Conservation (phyloP, 2,329 filamentous ascomycete species). For the Herpotrichia juniperi region DNA sequence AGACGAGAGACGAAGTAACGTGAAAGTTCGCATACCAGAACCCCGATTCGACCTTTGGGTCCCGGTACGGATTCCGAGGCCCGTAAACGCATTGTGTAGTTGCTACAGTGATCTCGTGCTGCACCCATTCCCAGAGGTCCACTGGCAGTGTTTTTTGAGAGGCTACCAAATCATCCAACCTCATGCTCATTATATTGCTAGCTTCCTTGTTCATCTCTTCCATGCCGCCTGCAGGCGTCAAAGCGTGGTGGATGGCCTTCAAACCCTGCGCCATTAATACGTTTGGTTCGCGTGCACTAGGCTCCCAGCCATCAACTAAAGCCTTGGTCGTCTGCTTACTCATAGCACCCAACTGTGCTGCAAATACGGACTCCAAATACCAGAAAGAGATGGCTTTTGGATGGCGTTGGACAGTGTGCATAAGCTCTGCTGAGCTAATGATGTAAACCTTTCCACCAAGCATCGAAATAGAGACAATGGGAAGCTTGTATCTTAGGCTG, state of each 20-base stretch:
- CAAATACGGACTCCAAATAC: slow-evolving; percentile 34
- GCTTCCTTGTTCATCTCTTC: slow-evolving; percentile 15
- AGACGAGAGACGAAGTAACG: too few species aligned
- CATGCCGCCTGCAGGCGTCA: slow-evolving; percentile 20
- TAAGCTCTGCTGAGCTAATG: slow-evolving; percentile 39
- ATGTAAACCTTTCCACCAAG: slow-evolving; percentile 48
- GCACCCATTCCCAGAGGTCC: slow-evolving; percentile 24
- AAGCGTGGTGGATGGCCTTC: slow-evolving; percentile 1
- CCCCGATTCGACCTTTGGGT: slow-evolving; percentile 30
- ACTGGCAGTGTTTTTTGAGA: background rate
- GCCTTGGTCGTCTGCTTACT: background rate
- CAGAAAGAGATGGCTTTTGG: slow-evolving; percentile 43
- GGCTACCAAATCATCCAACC: background rate
- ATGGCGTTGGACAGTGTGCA: slow-evolving; percentile 43
- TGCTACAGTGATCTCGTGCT: slow-evolving; percentile 34
- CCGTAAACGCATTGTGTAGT: slow-evolving; percentile 47
- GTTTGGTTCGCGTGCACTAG: slow-evolving; percentile 1
- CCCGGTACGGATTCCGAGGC: slow-evolving; percentile 43
- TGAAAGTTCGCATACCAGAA: slow-evolving; percentile 36
- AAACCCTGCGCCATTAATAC: too few species aligned
- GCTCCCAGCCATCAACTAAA: background rate
- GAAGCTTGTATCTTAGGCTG: too few species aligned
- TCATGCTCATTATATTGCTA: background rate
- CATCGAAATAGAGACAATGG: slow-evolving; percentile 47
- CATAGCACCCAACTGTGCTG: background rate